phyloP scores from a whole-genome alignment of 2,329 filamentous ascomycete species.

The Fusarium algeriense region DNA sequence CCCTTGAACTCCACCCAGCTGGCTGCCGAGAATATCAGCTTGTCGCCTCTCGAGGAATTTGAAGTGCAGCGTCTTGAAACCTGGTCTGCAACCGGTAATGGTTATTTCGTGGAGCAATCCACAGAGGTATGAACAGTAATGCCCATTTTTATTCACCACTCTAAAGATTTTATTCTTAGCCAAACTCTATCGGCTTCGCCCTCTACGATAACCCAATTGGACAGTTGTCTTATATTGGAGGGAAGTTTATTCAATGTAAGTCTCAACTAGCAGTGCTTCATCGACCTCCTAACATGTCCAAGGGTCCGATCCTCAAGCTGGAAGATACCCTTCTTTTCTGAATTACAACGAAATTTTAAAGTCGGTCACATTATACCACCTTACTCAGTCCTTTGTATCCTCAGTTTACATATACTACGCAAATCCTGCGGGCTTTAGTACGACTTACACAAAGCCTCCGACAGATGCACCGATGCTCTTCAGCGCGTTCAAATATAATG shows the following conservation, averaged over 20 bases:
- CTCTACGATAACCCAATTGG: neutral
- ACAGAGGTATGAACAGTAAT: neutral
- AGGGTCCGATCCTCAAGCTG: neutral
- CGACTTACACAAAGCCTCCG: neutral
- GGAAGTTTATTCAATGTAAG: neutral
- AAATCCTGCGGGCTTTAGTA: neutral
- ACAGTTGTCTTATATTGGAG: neutral
- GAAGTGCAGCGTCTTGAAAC: neutral
- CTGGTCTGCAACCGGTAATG: neutral
- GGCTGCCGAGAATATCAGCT: neutral
- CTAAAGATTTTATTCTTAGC: neutral
- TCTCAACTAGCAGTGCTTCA: accelerated
- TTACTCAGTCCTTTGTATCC: neutral
- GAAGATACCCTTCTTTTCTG: neutral
- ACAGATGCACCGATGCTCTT: neutral
- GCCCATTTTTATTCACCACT: neutral
- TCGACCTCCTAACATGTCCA: accelerated
- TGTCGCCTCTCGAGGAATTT: neutral
- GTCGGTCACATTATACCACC: neutral
- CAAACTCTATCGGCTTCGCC: neutral
- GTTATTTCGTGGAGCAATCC: neutral
- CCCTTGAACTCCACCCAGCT: neutral
- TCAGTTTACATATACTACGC: neutral
- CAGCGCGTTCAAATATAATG: neutral
- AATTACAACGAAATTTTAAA: neutral